A percentile compares a stretch with the other conserved stretches of the same genome.
Evolutionary conservation across 169 alveolate species (phyloP).

Genomic region (Eimeria necatrix): DNA sequence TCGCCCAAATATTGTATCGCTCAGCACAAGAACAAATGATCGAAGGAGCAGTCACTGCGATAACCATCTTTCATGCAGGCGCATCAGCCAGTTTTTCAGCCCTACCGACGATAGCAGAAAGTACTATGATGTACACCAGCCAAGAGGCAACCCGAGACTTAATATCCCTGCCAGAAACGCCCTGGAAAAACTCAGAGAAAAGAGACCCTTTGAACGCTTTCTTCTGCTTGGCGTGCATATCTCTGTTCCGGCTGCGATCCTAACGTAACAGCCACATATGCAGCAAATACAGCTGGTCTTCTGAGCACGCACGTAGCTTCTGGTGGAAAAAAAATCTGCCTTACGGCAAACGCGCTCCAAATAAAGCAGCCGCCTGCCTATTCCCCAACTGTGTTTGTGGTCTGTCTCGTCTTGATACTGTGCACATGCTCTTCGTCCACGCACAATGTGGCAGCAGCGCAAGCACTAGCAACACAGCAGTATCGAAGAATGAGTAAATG

Average conservation of each 20-base stretch:
- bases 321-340: too few relatives aligned
- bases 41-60: not conserved
- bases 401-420: too few relatives aligned
- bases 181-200: not conserved
- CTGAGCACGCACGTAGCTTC: too few relatives aligned
- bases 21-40: not conserved
- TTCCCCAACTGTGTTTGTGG: too few relatives aligned
- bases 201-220: slow-evolving; percentile 28
- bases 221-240: slow-evolving; percentile 8
- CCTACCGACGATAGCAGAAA: slow-evolving; percentile 32
- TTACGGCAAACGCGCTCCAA: too few relatives aligned
- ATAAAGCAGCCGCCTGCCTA: too few relatives aligned
- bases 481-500: too few relatives aligned
- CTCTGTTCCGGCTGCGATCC: slow-evolving; percentile 61
- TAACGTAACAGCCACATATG: not conserved
- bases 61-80: not conserved
- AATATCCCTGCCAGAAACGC: slow-evolving; percentile 10
- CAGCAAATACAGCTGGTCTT: not conserved
- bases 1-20: too few relatives aligned
- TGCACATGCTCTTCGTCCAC: too few relatives aligned
- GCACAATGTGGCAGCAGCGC: too few relatives aligned
- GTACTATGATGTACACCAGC: slow-evolving; percentile 43
- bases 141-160: slow-evolving; percentile 23
- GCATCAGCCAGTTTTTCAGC: not conserved
- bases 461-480: too few relatives aligned